These are phyloP conservation scores for Kodamaea kaohsiungensis DNA, from an alignment of 805 yeast genomes.

Conservation along the genomic window DNA sequence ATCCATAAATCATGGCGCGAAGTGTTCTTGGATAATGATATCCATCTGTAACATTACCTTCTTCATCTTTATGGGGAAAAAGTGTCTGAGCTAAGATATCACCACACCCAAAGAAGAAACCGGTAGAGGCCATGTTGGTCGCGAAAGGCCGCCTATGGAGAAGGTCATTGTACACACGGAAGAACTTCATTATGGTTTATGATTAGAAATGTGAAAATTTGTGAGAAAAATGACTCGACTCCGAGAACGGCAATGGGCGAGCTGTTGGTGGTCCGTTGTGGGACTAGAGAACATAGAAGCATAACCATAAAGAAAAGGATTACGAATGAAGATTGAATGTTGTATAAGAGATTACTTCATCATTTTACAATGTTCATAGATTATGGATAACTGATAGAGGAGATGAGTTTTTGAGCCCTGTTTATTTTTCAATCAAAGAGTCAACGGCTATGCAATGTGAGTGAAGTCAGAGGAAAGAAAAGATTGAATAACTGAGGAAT, in stretches of 20 bases:
- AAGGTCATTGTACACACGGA: constrained; percentile 21
- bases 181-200: constrained; percentile 10
- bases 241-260: neutral
- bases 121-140: constrained; percentile 57
- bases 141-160: constrained; percentile 49
- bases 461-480: no score
- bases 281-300: no score
- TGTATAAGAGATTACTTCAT: no score
- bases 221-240: neutral
- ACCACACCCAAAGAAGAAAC: constrained; percentile 44
- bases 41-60: constrained; percentile 14
- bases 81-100: constrained; percentile 43
- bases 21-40: constrained; percentile 32
- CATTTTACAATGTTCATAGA: no score
- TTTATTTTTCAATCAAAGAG: no score
- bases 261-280: no score
- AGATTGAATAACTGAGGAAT: no score
- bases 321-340: no score
- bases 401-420: no score
- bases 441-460: no score
- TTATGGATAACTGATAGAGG: no score
- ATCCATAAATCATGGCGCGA: constrained; percentile 40
- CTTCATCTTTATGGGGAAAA: constrained; percentile 33
- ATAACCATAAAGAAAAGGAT: no score
- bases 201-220: constrained; percentile 1